Evolutionary conservation across 768 basidiomycete species (phyloP), one percentile per base, ranked within the genome.

Genomic region (Serendipita indica): DNA sequence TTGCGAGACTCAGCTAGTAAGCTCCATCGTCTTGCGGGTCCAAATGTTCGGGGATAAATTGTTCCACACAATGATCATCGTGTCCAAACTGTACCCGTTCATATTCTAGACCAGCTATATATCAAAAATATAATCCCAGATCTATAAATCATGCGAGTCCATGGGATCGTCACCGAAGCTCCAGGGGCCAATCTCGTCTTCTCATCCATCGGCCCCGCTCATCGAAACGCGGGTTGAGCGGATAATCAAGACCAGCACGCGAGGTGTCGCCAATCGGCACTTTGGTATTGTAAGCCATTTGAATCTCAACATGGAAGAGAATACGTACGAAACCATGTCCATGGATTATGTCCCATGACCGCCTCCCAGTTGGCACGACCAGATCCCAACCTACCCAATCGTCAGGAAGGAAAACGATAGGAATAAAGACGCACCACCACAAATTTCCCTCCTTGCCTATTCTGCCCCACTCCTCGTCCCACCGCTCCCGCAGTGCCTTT

Each of bases 401-500:
- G 10, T 20, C 7, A 12, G n/a, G 35, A n/a, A 37, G n/a, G 35
- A 37, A 37, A 37, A 37, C 35, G n/a, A 37, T n/a, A 37, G 12
- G 35, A 37, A 25, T 10, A 46, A 20, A 10, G 10, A 46, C 45
- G 14, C 22, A 46, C 45, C 84, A 89, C 92, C 92, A 97, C 4
- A 93, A 69, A 66, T 91, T 83, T 0, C 86, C 90, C 66, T 93
- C 92, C 30, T 74, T 79, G 4, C 75, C 73, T 0, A 86, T 72
- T 28, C 74, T 69, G 0, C 92, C 92, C 86, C 88, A 97, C 64
- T 93, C 90, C 25, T 71, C 69, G 62, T 89, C 80, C 84, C 87
- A 93, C 41, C 73, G 69, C 33, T 65, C 69, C 39, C 65, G 67
- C 2, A 64, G 64, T 25, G 64, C 64, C 7, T 60, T 45, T 57